Evolutionary conservation across 2,329 filamentous ascomycete genomes (phyloP), one percentile per base, ranked within the genome.

Genomic region (Septoria petroselini): DNA sequence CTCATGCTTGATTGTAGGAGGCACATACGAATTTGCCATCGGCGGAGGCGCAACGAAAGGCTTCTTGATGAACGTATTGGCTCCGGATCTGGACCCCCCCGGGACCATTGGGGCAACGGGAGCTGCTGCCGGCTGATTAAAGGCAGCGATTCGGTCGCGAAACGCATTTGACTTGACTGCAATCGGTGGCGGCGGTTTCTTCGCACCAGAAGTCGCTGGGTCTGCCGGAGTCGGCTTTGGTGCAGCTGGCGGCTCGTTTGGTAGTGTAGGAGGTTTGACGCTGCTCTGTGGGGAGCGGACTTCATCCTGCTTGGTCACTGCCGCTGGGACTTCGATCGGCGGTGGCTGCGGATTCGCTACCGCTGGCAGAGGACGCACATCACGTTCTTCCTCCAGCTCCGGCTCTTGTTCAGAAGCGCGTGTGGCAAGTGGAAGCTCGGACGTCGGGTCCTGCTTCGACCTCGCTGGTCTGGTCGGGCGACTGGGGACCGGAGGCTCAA

Each of bases 1-100:
- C 21, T 53, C 48, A 12, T 65, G 66, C 5, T 79, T 72, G 55
- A 93, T 86, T 17, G 84, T 81, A 3, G 87, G 84, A 18, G 93
- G 88, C 7, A 98, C 79, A 64, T 88, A 98, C 18, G 91, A 86
- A 73, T 96, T 86, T 59, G 89, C 86, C 69, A 90, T 95, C 0
- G 93, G 93, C 14, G 93, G 93, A 43, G 93, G 90, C 3, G 93
- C 88, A 49, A 98, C 91, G 63, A 96, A 98, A 0, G 91, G 90
- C 71, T 97, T 97, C 77, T 91, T 96, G 70, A 98, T 84, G 65
- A 97, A 97, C 45, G 78, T 78, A 55, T 78, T 77, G 40, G 79
- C 74, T 23, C 40, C 50, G 51, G 80, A 77, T 23, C 78, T 73
- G 8, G 72, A 67, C 2, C 82, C 82, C 52, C 79, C 77, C 15